phyloP scores from a whole-genome alignment of 371 early-diverging fungal species.

The Mortierella sp. region DNA sequence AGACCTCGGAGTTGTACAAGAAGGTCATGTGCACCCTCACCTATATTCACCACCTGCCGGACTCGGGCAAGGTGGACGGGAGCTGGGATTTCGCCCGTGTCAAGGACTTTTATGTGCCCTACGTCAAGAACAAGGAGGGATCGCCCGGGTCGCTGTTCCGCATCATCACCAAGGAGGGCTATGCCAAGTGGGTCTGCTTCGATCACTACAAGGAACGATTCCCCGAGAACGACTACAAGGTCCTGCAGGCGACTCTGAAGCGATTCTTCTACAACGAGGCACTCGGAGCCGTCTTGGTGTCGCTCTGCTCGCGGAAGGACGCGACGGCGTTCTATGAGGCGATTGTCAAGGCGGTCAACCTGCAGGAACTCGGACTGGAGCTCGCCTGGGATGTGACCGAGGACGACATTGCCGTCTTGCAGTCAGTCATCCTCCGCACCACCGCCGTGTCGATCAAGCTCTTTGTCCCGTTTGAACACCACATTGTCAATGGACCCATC shows the following conservation, averaged over 20 bases:
- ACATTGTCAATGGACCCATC: background rate
- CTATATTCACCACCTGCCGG: slow-evolving; percentile 23
- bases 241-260: slow-evolving; percentile 19
- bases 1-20: background rate
- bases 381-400: slow-evolving; percentile 18
- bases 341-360: slow-evolving; percentile 22
- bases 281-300: slow-evolving; percentile 20
- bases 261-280: slow-evolving; percentile 31
- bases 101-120: slow-evolving; percentile 22
- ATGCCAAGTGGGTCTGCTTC: slow-evolving; percentile 30
- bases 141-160: slow-evolving; percentile 25
- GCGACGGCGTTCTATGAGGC: slow-evolving; percentile 21
- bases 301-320: slow-evolving; percentile 16
- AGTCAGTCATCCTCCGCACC: slow-evolving; percentile 8
- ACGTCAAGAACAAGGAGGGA: slow-evolving; percentile 16
- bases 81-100: slow-evolving; percentile 30
- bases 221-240: slow-evolving; percentile 24
- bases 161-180: slow-evolving; percentile 21
- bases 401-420: slow-evolving; percentile 11
- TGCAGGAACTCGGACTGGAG: slow-evolving; percentile 27
- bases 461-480: slow-evolving; percentile 13
- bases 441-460: slow-evolving; percentile 28
- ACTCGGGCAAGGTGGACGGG: slow-evolving; percentile 25
- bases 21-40: slow-evolving; percentile 9
- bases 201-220: slow-evolving; percentile 33